Percentiles rank a stretch among this genome's conserved stretches.
Evolutionary conservation across 208 protist species (phyloP).

Genomic region (Leishmania mexicana): DNA sequence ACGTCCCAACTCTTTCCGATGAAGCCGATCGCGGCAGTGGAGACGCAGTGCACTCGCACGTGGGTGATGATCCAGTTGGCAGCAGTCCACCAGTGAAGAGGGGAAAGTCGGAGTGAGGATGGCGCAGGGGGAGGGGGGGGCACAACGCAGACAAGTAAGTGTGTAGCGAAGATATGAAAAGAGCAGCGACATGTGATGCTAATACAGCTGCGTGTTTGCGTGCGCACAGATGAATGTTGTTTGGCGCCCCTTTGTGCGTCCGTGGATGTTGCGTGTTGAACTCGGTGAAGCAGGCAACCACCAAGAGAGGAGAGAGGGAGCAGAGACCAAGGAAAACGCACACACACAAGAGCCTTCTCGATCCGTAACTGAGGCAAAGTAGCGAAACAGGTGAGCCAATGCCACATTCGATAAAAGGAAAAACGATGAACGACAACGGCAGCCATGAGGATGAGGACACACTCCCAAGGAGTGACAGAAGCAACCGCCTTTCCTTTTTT

Average conservation of each 20-base stretch:
- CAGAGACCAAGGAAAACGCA: not conserved
- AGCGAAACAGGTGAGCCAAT: not conserved
- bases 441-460: not conserved
- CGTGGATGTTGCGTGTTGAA: not conserved
- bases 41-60: not conserved
- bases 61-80: not conserved
- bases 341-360: not conserved
- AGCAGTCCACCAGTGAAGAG: not conserved
- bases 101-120: too few relatives aligned
- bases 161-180: not conserved
- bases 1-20: not conserved
- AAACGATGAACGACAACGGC: not conserved
- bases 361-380: too few relatives aligned
- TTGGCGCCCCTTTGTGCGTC: not conserved
- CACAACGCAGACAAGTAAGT: too few relatives aligned
- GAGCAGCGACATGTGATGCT: not conserved
- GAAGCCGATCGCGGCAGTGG: not conserved
- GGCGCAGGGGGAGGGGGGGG: too few relatives aligned
- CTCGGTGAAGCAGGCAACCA: not conserved
- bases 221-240: not conserved
- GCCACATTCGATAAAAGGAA: not conserved
- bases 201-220: not conserved
- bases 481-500: not conserved
- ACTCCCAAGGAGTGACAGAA: not conserved
- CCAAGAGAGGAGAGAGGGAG: not conserved